phyloP scores from a whole-genome alignment of 768 basidiomycete genomes.

The Peribolospora baueri region DNA sequence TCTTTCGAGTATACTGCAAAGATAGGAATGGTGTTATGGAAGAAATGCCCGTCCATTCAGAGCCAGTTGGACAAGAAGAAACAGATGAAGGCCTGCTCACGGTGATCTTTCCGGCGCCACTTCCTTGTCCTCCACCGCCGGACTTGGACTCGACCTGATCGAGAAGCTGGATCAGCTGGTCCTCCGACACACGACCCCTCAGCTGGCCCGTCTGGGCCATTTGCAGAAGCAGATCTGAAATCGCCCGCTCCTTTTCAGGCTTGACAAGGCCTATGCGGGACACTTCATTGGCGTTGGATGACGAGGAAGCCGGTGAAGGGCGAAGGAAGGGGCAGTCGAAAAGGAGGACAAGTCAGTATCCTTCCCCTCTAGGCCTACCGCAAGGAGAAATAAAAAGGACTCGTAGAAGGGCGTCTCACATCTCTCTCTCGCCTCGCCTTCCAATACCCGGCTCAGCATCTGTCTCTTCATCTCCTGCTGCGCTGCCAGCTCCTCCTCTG shows the following conservation, averaged over 20 bases:
- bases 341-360: no score
- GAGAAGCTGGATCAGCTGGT: constrained; percentile 58
- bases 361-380: no score
- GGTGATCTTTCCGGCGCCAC: constrained; percentile 25
- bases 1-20: constrained; percentile 39
- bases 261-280: constrained; percentile 70
- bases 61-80: background rate
- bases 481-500: no score
- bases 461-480: no score
- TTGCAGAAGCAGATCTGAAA: constrained; percentile 48
- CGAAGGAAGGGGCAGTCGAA: background rate
- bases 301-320: background rate
- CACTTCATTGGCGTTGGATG: constrained; percentile 26
- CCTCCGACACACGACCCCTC: constrained; percentile 47
- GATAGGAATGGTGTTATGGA: constrained; percentile 10
- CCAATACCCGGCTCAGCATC: no score
- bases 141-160: constrained; percentile 37
- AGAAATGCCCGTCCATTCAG: background rate
- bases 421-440: no score
- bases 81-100: constrained; percentile 15
- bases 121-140: constrained; percentile 18
- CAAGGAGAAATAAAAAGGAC: no score
- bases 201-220: constrained; percentile 71
- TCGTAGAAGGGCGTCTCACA: no score
- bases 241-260: constrained; percentile 51